Evolutionary conservation across 1,284 basidiomycete species (phyloP), one percentile per base, ranked within the genome.

Genomic region (Hymenochaete sp.): DNA sequence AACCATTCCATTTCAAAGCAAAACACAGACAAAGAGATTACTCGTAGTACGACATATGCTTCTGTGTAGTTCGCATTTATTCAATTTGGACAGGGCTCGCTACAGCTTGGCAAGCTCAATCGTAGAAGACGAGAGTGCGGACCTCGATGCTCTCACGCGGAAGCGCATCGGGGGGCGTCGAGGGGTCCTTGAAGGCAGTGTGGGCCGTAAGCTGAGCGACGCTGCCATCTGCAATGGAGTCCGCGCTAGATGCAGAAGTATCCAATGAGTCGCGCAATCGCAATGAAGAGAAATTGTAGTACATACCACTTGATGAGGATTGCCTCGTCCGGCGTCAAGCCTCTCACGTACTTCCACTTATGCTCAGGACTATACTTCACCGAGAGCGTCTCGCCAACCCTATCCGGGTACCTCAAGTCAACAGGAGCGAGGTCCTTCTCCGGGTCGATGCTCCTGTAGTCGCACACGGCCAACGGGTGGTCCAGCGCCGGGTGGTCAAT

Each of bases 381-480:
- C 47, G 53, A 56, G 55, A 60, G 67, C n/a, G 61, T 66, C 47
- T 55, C 59, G 2, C 67, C 64, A 39, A 65, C 62, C 16, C 59
- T 56, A 33, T 60, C 50, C 7, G 57, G 56, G 51, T 63, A 66
- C 38, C 65, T 57, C 39, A 64, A 57, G 29, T 59, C 56, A 2
- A 59, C 59, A 6, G 60, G 42, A 28, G 67, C 52, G 41, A 71
- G 57, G 49, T 69, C 64, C 9, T 57, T 50, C 5, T 58, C 54
- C 1, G 52, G 44, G 47, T 64, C 52, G 22, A 75, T 55, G 8
- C 65, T 61, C 36, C 66, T 62, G 41, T 61, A 71, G 52, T 75
- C 73, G 0, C 65, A 65, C 2, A 75, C 57, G 0, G 69, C 70
- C 36, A 77, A 66, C 0, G 75, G 75, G 51, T 59, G 60, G 52